Evolutionary conservation across 2,329 filamentous ascomycete species (phyloP), one percentile per base, ranked within the genome.

Genomic region (Fusarium keratoplasticum): DNA sequence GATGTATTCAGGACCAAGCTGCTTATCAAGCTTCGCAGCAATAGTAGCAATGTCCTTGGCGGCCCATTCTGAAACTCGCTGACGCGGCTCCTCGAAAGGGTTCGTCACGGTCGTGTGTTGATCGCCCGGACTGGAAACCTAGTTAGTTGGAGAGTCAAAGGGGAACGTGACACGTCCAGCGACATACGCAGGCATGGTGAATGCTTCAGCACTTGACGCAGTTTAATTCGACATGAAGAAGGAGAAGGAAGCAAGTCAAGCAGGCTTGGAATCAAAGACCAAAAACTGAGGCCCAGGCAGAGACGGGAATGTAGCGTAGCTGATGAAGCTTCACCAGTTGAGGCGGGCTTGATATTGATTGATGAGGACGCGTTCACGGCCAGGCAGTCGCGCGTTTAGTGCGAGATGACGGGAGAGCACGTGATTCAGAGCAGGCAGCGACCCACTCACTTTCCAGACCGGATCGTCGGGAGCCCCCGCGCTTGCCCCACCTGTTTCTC

Each of bases 1-100:
- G 67, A 99, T 94, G 82, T 97, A 99, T 84, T 99, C 97, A 0
- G 96, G 96, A 0, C 96, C 96, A 13, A 99, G 90, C 81, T 98
- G 95, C 80, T 95, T 97, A 80, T 98, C 94, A 33, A 99, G 90
- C 35, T 94, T 92, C 74, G 91, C 90, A 80, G 98, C 94, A 16
- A 99, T 87, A 0, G 94, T 96, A 25, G 95, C 95, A 67, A 98
- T 96, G 81, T 99, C 93, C 76, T 91, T 88, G n/a, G 95, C 95
- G 0, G 95, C 97, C 85, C 94, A 99, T 80, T 94, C 90, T 61
- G 89, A 92, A 33, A 98, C 89, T 47, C 90, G 90, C 59, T 88
- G 90, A 80, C 88, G 88, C 3, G 85, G 82, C 76, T 96, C 93
- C 81, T 94, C 92, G 82, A 96, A 99, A 9, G 95, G 95, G 80